Evolutionary conservation across 2,329 filamentous ascomycete species (phyloP), one percentile per base, ranked within the genome.

Genomic region (Botrytis paeoniae): DNA sequence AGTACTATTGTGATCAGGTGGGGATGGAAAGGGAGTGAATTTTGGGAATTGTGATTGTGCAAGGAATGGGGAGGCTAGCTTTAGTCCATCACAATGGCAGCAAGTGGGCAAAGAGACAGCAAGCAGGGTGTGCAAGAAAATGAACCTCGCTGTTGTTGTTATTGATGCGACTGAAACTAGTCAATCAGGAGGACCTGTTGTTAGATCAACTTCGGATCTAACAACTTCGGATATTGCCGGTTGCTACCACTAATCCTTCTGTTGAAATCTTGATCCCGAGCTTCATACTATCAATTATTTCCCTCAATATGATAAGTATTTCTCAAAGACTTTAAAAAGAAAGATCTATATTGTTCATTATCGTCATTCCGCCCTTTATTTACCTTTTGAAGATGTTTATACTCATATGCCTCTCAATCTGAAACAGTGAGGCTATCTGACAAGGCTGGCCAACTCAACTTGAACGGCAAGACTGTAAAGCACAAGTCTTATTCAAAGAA

Each of bases 151-250:
- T 41, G 35, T 22, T 57, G 22, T 68, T 68, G 35, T 41, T 68
- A 4, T 14, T 51, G 9, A 8, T 57, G 39, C 39, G n/a, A 68
- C 48, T 41, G 48, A 41, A 68, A 57, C 48, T 54, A 39, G 35
- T 68, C 35, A 68, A 68, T 16, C 35, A 68, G 45, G n/a, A 41
- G 43, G 43, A 22, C 37, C 8, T 9, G n/a, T 32, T 57, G 25
- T 22, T 48, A 45, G 29, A 32, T 41, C 65, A 37, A 51, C 48
- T n/a, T n/a, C 65, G 65, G 48, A 54, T 54, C 48, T 25, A n/a
- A 54, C 65, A 37, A 51, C 37, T n/a, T n/a, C 65, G 65, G 65
- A 3, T 54, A 48, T 68, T 68, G 35, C 65, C n/a, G n/a, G 35
- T 69, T 57, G 45, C 48, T 43, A 69, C 16, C 48, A 69, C 35